These are phyloP conservation scores for Pholiota microspora DNA, from an alignment of 768 basidiomycete species.

Conservation along the genomic window DNA sequence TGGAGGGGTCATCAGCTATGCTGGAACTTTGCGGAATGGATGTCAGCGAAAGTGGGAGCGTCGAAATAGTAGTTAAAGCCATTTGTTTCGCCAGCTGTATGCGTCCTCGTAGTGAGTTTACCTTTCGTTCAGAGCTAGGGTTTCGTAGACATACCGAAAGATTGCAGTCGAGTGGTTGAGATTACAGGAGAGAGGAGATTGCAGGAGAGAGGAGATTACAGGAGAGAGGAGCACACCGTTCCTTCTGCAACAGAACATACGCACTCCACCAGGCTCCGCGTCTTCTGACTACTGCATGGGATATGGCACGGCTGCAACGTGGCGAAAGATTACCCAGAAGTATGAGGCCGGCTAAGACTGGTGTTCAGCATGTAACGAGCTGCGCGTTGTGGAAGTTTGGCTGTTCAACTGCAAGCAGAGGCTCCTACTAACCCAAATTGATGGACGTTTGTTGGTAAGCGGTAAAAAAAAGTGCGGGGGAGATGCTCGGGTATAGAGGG, in stretches of 20 bases:
- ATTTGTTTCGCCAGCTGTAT: background rate
- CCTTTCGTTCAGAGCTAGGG: too few relatives aligned
- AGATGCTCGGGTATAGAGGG: too few relatives aligned
- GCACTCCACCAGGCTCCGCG: background rate
- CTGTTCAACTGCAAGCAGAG: too few relatives aligned
- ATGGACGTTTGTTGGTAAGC: too few relatives aligned
- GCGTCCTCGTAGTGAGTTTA: too few relatives aligned
- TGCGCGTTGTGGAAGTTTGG: too few relatives aligned
- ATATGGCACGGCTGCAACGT: background rate
- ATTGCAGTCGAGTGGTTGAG: too few relatives aligned
- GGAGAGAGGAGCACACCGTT: background rate
- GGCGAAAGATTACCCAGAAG: background rate
- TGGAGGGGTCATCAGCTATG: slow-evolving; percentile 6
- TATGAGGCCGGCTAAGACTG: background rate
- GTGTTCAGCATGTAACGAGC: too few relatives aligned
- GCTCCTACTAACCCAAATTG: too few relatives aligned
- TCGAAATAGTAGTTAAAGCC: background rate
- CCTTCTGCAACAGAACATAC: background rate
- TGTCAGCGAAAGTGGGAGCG: background rate
- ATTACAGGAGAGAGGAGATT: too few relatives aligned
- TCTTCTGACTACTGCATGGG: background rate
- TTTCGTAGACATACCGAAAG: background rate
- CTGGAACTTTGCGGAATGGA: background rate
- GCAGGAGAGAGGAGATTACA: background rate
- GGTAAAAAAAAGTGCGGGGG: too few relatives aligned